Evolutionary conservation across 129 eudicot genomes (phyloP).

Genomic region (Arctium lappa): DNA sequence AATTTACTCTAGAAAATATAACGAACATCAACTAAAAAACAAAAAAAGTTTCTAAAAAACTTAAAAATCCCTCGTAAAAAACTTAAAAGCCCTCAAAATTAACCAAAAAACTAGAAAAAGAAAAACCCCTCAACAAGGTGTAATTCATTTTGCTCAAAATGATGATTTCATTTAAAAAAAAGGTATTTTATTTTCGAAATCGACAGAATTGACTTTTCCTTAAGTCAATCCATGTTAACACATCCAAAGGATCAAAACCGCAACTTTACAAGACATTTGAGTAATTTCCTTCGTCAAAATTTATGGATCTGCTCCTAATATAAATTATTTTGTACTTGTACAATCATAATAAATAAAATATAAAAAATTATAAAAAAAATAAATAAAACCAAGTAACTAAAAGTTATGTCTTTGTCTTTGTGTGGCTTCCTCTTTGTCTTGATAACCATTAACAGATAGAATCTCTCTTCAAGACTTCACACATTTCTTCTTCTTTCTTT

Average conservation of each 20-base stretch:
- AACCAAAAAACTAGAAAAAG: no score
- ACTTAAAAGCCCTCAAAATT: no score
- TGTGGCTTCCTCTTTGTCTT: conserved; percentile 22
- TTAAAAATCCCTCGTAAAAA: no score
- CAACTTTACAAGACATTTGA: not conserved
- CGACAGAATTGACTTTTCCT: not conserved
- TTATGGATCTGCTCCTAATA: no score
- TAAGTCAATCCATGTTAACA: not conserved
- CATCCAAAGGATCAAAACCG: not conserved
- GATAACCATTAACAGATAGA: conserved; percentile 16
- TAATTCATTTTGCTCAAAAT: no score
- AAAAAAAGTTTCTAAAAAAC: no score
- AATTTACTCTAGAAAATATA: no score
- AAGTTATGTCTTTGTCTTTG: conserved; percentile 13
- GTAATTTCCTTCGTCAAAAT: no score
- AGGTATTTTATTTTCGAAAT: not conserved
- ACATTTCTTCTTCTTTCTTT: conserved; percentile 20
- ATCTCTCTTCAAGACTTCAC: conserved; percentile 27
- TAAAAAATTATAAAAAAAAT: not conserved
- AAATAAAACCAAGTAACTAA: not conserved
- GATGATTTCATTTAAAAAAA: no score
- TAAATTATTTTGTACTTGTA: no score
- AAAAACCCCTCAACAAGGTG: no score
- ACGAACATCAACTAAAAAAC: no score
- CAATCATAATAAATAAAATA: not conserved